phyloP scores from a whole-genome alignment of 2,329 filamentous ascomycete genomes.

The Rugonectria rugulosa region DNA sequence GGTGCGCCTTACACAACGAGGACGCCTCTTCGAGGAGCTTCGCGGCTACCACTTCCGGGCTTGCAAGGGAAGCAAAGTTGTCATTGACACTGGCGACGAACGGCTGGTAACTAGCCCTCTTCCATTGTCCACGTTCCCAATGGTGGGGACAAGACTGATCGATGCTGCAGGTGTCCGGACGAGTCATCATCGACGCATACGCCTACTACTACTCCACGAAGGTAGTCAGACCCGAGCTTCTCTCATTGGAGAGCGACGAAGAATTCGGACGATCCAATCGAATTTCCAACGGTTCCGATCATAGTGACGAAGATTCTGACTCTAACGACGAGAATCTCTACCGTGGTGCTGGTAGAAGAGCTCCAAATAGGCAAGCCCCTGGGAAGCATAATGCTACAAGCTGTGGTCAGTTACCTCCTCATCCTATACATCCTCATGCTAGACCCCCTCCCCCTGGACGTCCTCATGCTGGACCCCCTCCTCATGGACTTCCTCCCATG shows the following conservation, averaged over 20 bases:
- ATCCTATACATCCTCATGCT: too few species aligned
- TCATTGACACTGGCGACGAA: neutral
- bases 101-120: neutral
- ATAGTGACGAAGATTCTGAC: neutral
- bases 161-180: neutral
- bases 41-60: constrained; percentile 6
- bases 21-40: neutral
- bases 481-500: too few species aligned
- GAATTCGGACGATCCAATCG: neutral
- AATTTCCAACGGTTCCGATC: neutral
- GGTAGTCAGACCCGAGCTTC: neutral
- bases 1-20: neutral
- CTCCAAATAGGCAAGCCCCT: too few species aligned
- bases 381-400: too few species aligned
- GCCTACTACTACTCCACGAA: constrained; percentile 1
- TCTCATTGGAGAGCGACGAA: neutral
- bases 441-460: too few species aligned
- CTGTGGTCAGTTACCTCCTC: too few species aligned
- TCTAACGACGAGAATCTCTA: too few species aligned
- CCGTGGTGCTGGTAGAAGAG: too few species aligned
- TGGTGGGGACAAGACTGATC: neutral
- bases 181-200: constrained; percentile 9
- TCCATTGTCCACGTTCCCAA: neutral
- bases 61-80: constrained; percentile 2
- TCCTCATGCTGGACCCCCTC: too few species aligned